Percentiles rank a stretch among this genome's conserved stretches.
Conservation (phyloP, 2,329 filamentous ascomycete species). For the Xylaria sp. region DNA sequence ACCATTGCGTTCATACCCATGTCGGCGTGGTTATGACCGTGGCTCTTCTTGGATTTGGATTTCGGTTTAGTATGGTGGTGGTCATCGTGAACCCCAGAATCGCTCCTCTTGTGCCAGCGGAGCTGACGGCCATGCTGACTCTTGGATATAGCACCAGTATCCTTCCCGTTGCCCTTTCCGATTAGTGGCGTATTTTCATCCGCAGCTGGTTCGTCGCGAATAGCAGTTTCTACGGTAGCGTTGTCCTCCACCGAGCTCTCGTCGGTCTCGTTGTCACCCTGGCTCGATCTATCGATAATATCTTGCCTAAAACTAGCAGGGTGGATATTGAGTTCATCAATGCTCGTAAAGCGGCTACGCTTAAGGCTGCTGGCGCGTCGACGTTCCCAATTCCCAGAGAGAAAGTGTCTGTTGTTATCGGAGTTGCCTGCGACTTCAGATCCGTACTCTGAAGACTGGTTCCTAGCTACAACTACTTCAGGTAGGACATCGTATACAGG, state of each 20-base stretch:
- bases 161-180: constrained; percentile 41
- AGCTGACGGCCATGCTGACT: constrained; percentile 47
- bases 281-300: constrained; percentile 79
- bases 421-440: constrained; percentile 50
- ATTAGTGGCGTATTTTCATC: constrained; percentile 58
- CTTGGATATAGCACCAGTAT: constrained; percentile 47
- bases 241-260: constrained; percentile 66
- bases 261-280: constrained; percentile 61
- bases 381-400: constrained; percentile 56
- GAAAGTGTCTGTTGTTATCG: constrained; percentile 48
- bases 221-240: constrained; percentile 54
- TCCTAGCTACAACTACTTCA: constrained; percentile 68
- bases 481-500: constrained; percentile 72
- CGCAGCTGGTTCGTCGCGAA: constrained; percentile 45
- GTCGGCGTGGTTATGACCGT: constrained; percentile 83
- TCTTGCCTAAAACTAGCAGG: constrained; percentile 91
- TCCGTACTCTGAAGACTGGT: constrained; percentile 47
- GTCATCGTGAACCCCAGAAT: constrained; percentile 70
- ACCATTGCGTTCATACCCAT: constrained; percentile 95
- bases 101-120: constrained; percentile 52
- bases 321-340: constrained; percentile 84
- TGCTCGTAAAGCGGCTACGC: constrained; percentile 70
- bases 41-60: constrained; percentile 60
- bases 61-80: constrained; percentile 86
- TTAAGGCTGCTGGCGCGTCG: constrained; percentile 62